phyloP scores from a whole-genome alignment of 495 filamentous ascomycete species.

The Beverwykella pulmonaria region DNA sequence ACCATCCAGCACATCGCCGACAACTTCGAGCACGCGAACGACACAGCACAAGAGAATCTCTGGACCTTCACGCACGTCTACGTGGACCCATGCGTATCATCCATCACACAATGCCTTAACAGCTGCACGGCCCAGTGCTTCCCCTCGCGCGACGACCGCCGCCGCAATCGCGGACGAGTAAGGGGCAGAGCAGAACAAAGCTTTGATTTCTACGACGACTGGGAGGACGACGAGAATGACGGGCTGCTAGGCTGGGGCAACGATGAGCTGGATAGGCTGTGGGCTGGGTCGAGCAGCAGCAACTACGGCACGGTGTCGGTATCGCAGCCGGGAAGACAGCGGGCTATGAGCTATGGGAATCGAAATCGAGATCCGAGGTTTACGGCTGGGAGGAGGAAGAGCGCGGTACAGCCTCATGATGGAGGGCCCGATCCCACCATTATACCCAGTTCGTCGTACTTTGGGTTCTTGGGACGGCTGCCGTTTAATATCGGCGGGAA shows the following conservation, averaged over 20 bases:
- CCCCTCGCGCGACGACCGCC: constrained; percentile 72
- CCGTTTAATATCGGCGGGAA: constrained; percentile 85
- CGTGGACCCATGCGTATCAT: constrained; percentile 75
- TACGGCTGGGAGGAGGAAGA: constrained; percentile 57
- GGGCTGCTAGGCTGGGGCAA: constrained; percentile 71
- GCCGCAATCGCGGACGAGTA: constrained; percentile 60
- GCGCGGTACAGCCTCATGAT: constrained; percentile 62
- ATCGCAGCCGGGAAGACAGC: constrained; percentile 72
- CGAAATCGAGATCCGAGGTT: constrained; percentile 44
- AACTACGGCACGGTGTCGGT: constrained; percentile 43
- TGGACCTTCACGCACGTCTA: constrained; percentile 87
- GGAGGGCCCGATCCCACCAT: constrained; percentile 77
- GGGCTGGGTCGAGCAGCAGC: constrained; percentile 63
- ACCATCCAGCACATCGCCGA: constrained; percentile 91
- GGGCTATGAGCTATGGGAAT: constrained; percentile 91
- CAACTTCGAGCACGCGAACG: constrained; percentile 88
- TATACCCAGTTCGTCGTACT: constrained; percentile 80
- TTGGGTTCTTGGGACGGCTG: constrained; percentile 83
- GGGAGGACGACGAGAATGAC: constrained; percentile 77
- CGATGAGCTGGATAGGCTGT: constrained; percentile 81
- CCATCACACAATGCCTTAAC: constrained; percentile 65
- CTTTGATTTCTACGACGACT: constrained; percentile 99
- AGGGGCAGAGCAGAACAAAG: constrained; percentile 74
- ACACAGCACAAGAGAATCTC: constrained; percentile 83
- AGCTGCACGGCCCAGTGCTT: constrained; percentile 74